phyloP scores from a whole-genome alignment of 2,329 filamentous ascomycete species.

The Emergomyces orientalis region DNA sequence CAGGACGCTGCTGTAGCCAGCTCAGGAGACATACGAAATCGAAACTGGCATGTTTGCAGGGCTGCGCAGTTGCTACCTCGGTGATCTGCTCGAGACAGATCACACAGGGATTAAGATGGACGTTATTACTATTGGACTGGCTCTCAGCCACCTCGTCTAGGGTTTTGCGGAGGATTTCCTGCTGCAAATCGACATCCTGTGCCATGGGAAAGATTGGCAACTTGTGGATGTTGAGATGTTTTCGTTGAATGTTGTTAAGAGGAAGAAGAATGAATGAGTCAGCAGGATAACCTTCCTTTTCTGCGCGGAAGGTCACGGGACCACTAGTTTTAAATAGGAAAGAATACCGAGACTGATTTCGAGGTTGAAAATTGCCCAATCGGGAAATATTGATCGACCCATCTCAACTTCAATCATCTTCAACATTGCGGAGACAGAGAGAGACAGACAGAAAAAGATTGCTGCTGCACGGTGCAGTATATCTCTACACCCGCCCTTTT shows the following conservation, averaged over 20 bases:
- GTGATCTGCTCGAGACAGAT: constrained; percentile 74
- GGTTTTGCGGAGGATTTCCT: constrained; percentile 38
- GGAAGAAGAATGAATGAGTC: neutral
- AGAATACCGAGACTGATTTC: neutral
- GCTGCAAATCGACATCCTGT: constrained; percentile 34
- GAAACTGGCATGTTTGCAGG: constrained; percentile 72
- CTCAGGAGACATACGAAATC: constrained; percentile 76
- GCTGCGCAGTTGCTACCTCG: constrained; percentile 60
- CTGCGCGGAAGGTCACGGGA: neutral
- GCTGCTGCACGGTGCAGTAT: neutral
- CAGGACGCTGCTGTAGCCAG: constrained; percentile 65
- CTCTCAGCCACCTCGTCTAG: constrained; percentile 36
- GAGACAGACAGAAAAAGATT: neutral
- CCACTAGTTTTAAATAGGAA: neutral
- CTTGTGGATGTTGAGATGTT: neutral
- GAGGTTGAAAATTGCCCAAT: neutral
- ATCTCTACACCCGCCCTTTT: neutral
- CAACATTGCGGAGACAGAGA: neutral
- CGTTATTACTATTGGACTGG: constrained; percentile 23
- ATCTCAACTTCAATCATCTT: neutral
- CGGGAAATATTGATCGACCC: neutral
- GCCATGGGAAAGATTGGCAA: constrained; percentile 23
- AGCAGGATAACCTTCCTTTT: neutral
- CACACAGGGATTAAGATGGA: constrained; percentile 55
- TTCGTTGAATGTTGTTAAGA: neutral